Percentiles rank a stretch among this genome's conserved stretches.
phyloP scores from a whole-genome alignment of 2,329 filamentous ascomycete genomes.

The Ascomycota sp. region DNA sequence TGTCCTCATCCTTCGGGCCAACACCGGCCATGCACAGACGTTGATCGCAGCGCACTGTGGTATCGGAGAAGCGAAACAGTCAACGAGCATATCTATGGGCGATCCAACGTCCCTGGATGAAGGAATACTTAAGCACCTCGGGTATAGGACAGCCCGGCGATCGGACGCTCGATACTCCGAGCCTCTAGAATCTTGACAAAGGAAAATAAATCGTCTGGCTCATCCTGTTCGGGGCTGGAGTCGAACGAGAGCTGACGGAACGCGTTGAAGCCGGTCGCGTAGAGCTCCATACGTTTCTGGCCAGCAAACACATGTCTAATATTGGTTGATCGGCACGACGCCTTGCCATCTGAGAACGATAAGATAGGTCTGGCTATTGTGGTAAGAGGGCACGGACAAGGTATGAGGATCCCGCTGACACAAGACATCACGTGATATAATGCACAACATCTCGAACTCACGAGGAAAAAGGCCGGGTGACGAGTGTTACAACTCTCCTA shows the following conservation, averaged over 20 bases:
- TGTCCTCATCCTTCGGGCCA: slow-evolving; percentile 1
- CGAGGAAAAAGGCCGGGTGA: no score
- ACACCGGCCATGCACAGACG: slow-evolving; percentile 6
- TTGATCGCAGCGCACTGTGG: slow-evolving; percentile 6
- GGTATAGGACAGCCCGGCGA: slow-evolving; percentile 22
- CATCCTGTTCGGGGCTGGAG: slow-evolving; percentile 3
- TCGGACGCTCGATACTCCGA: slow-evolving; percentile 13
- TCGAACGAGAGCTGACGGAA: slow-evolving; percentile 31
- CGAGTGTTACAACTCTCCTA: no score
- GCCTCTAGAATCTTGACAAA: slow-evolving; percentile 23
- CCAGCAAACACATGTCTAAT: background rate
- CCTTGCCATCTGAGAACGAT: no score
- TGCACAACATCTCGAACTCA: no score
- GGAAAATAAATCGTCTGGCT: slow-evolving; percentile 22
- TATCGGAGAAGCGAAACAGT: background rate
- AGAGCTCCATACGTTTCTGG: slow-evolving; percentile 22
- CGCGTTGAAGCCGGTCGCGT: slow-evolving; percentile 36
- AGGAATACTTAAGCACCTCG: slow-evolving; percentile 16
- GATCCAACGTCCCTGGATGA: background rate
- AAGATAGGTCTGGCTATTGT: no score
- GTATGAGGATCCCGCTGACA: no score
- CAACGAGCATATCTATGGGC: background rate
- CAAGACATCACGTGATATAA: no score
- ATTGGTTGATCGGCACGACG: no score
- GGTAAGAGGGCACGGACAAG: no score